Evolutionary conservation across 345 rosid species (phyloP).

Genomic region (Boechera stricta): DNA sequence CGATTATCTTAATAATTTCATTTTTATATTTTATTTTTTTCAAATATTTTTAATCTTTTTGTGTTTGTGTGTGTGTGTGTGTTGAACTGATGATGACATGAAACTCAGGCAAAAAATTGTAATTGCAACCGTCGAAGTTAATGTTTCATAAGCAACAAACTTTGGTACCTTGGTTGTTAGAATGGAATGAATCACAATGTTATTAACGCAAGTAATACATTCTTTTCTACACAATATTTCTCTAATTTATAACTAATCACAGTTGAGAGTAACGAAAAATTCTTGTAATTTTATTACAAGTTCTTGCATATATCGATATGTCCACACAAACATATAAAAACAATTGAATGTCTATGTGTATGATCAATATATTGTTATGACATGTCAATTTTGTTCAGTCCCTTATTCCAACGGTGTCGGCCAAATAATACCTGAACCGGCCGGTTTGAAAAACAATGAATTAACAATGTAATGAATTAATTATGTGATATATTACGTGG

Average conservation of each 20-base stretch:
- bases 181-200: background rate
- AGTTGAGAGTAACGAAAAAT: background rate
- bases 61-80: background rate
- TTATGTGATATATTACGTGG: slow-evolving; percentile 34
- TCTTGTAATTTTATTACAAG: background rate
- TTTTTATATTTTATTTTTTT: background rate
- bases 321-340: background rate
- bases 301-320: background rate
- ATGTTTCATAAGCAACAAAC: background rate
- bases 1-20: background rate
- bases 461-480: background rate
- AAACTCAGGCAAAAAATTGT: background rate
- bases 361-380: slow-evolving; percentile 8
- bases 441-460: slow-evolving; percentile 6
- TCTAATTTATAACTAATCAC: background rate
- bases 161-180: background rate
- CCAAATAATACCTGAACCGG: slow-evolving; percentile 34
- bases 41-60: background rate
- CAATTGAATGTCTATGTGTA: background rate
- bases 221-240: background rate
- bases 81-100: background rate
- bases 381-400: background rate
- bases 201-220: background rate
- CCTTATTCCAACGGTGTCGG: slow-evolving; percentile 27
- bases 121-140: background rate